Evolutionary conservation across 2,329 filamentous ascomycete genomes (phyloP).

Genomic region (Ophiocordyceps robertsii): DNA sequence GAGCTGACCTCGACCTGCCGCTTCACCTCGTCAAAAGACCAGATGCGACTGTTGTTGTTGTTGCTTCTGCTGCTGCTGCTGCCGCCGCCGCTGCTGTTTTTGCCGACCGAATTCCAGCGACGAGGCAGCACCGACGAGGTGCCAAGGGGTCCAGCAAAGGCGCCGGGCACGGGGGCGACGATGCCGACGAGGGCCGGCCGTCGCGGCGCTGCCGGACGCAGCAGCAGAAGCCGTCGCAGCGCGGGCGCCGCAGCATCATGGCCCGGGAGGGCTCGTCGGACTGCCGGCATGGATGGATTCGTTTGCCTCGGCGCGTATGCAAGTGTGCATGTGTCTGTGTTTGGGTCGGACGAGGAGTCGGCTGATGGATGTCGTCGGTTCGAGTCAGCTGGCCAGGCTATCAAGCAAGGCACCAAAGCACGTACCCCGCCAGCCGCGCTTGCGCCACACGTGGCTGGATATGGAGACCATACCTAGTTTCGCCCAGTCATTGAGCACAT

Average conservation of each 20-base stretch:
- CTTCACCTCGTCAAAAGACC: conserved; percentile 36
- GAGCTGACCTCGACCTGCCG: conserved; percentile 13
- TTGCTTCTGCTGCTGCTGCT: conserved; percentile 22
- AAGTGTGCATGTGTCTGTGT: no score
- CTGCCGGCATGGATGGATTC: neutral
- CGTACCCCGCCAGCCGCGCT: no score
- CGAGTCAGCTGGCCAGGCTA: no score
- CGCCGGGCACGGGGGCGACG: neutral
- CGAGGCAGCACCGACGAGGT: neutral
- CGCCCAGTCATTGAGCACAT: no score
- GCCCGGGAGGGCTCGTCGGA: neutral
- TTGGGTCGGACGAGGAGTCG: no score
- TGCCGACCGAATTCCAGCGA: conserved; percentile 14
- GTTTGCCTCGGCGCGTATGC: neutral
- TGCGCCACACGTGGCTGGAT: no score
- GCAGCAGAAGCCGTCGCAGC: neutral
- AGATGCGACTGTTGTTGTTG: conserved; percentile 19
- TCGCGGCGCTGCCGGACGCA: neutral
- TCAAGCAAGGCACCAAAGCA: no score
- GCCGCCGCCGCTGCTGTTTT: neutral
- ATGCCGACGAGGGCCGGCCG: neutral
- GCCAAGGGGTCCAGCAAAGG: neutral
- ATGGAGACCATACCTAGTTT: no score
- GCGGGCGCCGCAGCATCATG: neutral
- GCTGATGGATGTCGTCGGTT: no score